Evolutionary conservation across 2,329 filamentous ascomycete species (phyloP).

Genomic region (Dactylellina leptospora): DNA sequence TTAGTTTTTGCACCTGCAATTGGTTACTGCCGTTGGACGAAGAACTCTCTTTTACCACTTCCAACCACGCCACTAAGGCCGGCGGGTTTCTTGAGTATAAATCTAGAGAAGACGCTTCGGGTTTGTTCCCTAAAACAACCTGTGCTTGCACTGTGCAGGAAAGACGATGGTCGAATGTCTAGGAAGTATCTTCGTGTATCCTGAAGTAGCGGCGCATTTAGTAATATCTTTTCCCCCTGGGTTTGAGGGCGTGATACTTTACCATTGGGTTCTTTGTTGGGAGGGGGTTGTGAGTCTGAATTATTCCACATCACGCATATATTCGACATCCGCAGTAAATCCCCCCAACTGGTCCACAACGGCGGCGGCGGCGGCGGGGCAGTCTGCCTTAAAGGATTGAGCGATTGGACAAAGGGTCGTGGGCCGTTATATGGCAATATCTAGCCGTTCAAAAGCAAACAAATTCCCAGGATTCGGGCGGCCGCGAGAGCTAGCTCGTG

Average conservation of each 20-base stretch:
- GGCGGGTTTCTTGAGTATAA: slow-evolving; percentile 19
- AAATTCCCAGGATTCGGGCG: neutral
- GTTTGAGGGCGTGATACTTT: neutral
- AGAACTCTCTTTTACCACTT: slow-evolving; percentile 2
- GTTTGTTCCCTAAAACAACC: slow-evolving; percentile 35
- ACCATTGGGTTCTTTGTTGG: slow-evolving; percentile 14
- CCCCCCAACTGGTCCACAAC: no score
- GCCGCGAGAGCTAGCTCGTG: no score
- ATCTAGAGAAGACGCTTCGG: slow-evolving; percentile 13
- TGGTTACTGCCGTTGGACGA: slow-evolving; percentile 12
- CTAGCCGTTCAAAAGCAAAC: slow-evolving; percentile 21
- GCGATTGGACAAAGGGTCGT: neutral
- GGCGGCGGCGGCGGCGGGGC: no score
- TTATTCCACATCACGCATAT: slow-evolving; percentile 14
- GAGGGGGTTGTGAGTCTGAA: slow-evolving; percentile 16
- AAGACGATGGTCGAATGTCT: neutral
- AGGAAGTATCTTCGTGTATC: slow-evolving; percentile 28
- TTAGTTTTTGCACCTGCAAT: slow-evolving; percentile 26
- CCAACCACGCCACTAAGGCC: slow-evolving; percentile 17
- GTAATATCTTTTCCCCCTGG: slow-evolving; percentile 9
- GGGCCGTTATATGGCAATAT: slow-evolving; percentile 1
- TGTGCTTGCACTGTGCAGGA: slow-evolving; percentile 1
- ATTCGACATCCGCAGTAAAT: neutral
- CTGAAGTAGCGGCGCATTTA: slow-evolving; percentile 11
- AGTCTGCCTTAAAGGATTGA: neutral